Base-by-base conservation (phyloP, 2,329 filamentous ascomycete species). In the Cercospora nicotianae region DNA sequence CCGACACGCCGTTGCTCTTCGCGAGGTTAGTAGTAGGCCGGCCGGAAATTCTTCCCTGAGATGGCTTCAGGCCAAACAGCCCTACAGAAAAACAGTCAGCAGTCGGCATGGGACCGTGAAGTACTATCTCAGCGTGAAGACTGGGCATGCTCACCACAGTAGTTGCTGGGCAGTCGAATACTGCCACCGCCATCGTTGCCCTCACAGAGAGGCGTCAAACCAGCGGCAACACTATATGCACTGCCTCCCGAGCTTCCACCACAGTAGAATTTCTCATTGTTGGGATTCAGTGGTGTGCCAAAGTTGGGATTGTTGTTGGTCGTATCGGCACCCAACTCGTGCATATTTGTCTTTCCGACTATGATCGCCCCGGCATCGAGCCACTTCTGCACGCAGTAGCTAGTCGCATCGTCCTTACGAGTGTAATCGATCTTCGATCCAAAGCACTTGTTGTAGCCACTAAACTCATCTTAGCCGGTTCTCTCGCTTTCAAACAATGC, bases 231-330 rank as follows among this genome's bases (percentile, higher is more conserved):
- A 12, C 88, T 86, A 63, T 92, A 94, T 0, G 85, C 91, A 3
- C 87, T 90, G 2, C 92, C 92, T 2, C 91, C 91, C 0, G 92
- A 93, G 0, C 91, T 94, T 30, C 92, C 92, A 59, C 92, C 92
- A 4, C 90, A 88, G 77, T 93, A 96, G 82, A 93, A 95, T 3
- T 83, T 79, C 18, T 84, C 82, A 79, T 94, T 94, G 78, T 91
- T 87, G 72, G 91, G 93, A 79, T 96, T 95, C 18, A 87, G 83
- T 0, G 92, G 90, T 0, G 91, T 93, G 42, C 92, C 92, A 76
- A 87, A 89, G 45, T 83, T 84, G 5, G 89, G 87, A 75, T 96
- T 96, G 78, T 93, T 93, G 71, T 93, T 93, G n/a, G 87, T 93
- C 0, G 73, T 79, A 80, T 87, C 89, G 73, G 91, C 86, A 1